phyloP scores from a whole-genome alignment of 768 basidiomycete species.

The Xanthoconium stramineum region DNA sequence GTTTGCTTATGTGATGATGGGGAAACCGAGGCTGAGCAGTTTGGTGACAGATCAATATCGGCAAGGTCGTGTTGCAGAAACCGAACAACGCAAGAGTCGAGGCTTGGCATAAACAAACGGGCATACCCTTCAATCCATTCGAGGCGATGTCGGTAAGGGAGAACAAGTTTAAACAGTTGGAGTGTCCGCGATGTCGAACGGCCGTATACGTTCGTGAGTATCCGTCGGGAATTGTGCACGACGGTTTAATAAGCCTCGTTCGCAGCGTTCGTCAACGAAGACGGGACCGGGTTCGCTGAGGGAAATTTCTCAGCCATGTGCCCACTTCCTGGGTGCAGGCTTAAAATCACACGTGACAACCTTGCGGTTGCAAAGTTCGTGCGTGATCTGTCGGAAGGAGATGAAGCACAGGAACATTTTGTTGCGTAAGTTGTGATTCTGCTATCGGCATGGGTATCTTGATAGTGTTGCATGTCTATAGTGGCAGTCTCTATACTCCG shows the following conservation, averaged over 20 bases:
- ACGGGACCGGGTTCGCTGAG: constrained; percentile 49
- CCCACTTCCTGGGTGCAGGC: constrained; percentile 35
- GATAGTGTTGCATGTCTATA: constrained; percentile 7
- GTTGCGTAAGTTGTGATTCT: constrained; percentile 36
- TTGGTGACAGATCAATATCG: constrained; percentile 24
- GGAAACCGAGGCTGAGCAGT: neutral
- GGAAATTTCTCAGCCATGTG: constrained; percentile 38
- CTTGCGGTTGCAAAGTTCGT: constrained; percentile 44
- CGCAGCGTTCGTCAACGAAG: constrained; percentile 39
- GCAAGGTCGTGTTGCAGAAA: constrained; percentile 13
- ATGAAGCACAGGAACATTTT: constrained; percentile 16
- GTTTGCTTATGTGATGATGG: neutral
- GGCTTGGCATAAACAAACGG: constrained; percentile 25
- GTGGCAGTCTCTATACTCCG: constrained; percentile 36
- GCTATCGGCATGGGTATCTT: neutral
- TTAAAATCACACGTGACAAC: constrained; percentile 39
- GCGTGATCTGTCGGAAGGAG: constrained; percentile 33
- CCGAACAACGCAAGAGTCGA: constrained; percentile 13
- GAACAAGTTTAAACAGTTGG: constrained; percentile 25
- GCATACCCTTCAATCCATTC: constrained; percentile 34
- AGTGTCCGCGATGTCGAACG: constrained; percentile 36
- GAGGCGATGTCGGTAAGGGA: constrained; percentile 28
- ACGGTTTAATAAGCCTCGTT: neutral
- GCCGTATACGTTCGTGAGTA: constrained; percentile 31
- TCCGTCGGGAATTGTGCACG: neutral